These are phyloP conservation scores for Pseudomassariella vexata DNA, from an alignment of 2,329 filamentous ascomycete species.

Conservation along the genomic window DNA sequence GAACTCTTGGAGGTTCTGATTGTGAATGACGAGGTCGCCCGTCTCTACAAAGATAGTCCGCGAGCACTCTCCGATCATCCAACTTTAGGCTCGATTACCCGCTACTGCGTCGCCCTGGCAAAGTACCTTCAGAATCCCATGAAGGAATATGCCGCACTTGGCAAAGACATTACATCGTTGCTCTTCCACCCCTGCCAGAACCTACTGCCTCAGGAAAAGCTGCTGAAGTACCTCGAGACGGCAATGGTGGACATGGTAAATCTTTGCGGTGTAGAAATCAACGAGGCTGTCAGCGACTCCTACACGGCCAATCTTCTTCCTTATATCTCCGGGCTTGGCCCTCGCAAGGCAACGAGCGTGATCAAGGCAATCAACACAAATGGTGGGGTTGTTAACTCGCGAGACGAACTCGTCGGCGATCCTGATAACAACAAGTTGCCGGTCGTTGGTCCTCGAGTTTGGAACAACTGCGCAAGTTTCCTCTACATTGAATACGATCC, in stretches of 20 bases:
- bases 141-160: constrained; percentile 92
- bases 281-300: constrained; percentile 76
- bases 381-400: constrained; percentile 75
- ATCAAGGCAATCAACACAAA: constrained; percentile 90
- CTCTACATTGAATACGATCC: constrained; percentile 83
- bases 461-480: constrained; percentile 96
- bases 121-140: constrained; percentile 93
- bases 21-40: constrained; percentile 95
- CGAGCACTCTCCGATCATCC: constrained; percentile 77
- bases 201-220: constrained; percentile 79
- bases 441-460: constrained; percentile 84
- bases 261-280: constrained; percentile 89
- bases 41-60: constrained; percentile 86
- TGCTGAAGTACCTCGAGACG: constrained; percentile 83
- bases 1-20: constrained; percentile 84
- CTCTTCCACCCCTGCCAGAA: constrained; percentile 88
- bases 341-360: constrained; percentile 79
- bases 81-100: constrained; percentile 67
- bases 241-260: constrained; percentile 99
- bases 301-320: constrained; percentile 85
- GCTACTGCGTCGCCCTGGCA: constrained; percentile 85
- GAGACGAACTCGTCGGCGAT: constrained; percentile 85
- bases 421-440: constrained; percentile 71
- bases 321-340: constrained; percentile 86
- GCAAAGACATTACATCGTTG: constrained; percentile 80